These are phyloP conservation scores for Melastoma candidum DNA, from an alignment of 441 rosid genomes.

Conservation along the genomic window DNA sequence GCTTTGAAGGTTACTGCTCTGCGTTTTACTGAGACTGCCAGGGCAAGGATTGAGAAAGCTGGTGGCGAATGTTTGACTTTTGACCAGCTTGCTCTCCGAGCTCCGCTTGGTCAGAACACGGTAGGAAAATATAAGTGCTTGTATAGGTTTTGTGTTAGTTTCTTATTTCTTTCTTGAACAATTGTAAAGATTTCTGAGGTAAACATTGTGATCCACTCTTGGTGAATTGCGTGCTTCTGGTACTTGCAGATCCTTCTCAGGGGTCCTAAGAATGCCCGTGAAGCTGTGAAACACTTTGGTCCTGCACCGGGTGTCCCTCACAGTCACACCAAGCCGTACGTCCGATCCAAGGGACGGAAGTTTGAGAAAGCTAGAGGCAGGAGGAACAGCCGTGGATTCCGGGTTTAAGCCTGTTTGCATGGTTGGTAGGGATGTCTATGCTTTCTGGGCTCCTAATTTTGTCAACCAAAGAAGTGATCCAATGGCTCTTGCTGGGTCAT, in stretches of 20 bases:
- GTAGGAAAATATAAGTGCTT: slow-evolving; percentile 15
- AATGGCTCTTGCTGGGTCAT: too few relatives aligned
- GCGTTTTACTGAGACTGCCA: slow-evolving; percentile 40
- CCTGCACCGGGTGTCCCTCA: slow-evolving; percentile 54
- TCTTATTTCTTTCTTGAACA: too few relatives aligned
- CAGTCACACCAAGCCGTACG: slow-evolving; percentile 46
- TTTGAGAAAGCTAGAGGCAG: slow-evolving; percentile 44
- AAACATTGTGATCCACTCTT: too few relatives aligned
- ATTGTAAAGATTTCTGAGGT: too few relatives aligned
- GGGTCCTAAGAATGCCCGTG: slow-evolving; percentile 50
- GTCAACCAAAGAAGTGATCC: too few relatives aligned
- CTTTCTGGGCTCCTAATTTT: too few relatives aligned
- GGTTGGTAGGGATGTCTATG: too few relatives aligned
- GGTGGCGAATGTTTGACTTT: slow-evolving; percentile 49
- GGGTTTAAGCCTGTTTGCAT: slow-evolving; percentile 26
- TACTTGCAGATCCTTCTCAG: slow-evolving; percentile 31
- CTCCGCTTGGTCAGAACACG: slow-evolving; percentile 52
- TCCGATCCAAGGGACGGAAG: slow-evolving; percentile 34
- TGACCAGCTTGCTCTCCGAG: slow-evolving; percentile 42
- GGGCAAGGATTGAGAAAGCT: slow-evolving; percentile 50
- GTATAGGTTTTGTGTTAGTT: not conserved
- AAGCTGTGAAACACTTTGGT: slow-evolving; percentile 48
- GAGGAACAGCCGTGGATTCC: slow-evolving; percentile 59
- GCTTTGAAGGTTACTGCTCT: slow-evolving; percentile 37
- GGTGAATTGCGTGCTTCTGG: too few relatives aligned